Conservation (phyloP, 2,329 filamentous ascomycete genomes). For the Chrysosporium keratinophilum region DNA sequence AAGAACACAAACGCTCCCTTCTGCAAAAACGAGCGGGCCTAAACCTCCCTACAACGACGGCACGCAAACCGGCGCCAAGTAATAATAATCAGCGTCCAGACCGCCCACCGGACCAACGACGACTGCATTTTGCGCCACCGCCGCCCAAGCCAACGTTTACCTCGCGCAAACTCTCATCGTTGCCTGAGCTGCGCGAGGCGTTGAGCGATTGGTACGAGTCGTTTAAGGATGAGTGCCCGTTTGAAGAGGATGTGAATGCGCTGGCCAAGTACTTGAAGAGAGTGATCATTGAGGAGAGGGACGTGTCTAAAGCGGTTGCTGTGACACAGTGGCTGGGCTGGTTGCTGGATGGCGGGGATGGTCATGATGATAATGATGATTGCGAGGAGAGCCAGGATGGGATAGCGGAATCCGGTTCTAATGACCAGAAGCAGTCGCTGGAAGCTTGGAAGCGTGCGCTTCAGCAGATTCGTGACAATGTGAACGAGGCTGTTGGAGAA, state of each 20-base stretch:
- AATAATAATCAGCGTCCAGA: not conserved
- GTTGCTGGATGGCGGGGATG: conserved; percentile 27
- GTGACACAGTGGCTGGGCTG: conserved; percentile 55
- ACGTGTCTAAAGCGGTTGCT: conserved; percentile 63
- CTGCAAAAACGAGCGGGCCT: conserved; percentile 48
- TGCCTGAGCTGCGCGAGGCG: conserved; percentile 61
- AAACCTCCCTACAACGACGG: conserved; percentile 24
- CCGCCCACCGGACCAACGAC: conserved; percentile 27
- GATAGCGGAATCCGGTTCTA: not conserved
- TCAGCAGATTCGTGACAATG: conserved; percentile 21
- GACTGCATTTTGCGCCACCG: conserved; percentile 40
- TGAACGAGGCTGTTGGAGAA: conserved; percentile 47
- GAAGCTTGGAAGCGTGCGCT: conserved; percentile 17
- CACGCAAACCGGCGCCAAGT: not conserved
- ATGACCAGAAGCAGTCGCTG: not conserved
- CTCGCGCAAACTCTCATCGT: conserved; percentile 42
- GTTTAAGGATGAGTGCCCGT: conserved; percentile 65
- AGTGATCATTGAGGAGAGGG: conserved; percentile 64
- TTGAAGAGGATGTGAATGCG: conserved; percentile 64
- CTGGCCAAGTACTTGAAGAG: conserved; percentile 60
- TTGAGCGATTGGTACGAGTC: conserved; percentile 65
- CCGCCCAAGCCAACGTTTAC: conserved; percentile 53
- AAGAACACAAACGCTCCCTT: conserved; percentile 56
- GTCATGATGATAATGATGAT: conserved; percentile 15
- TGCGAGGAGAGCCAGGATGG: not conserved